Percentiles rank a stretch among this genome's conserved stretches.
Conservation (phyloP, 1,284 basidiomycete species). For the Trametes hirsuta region DNA sequence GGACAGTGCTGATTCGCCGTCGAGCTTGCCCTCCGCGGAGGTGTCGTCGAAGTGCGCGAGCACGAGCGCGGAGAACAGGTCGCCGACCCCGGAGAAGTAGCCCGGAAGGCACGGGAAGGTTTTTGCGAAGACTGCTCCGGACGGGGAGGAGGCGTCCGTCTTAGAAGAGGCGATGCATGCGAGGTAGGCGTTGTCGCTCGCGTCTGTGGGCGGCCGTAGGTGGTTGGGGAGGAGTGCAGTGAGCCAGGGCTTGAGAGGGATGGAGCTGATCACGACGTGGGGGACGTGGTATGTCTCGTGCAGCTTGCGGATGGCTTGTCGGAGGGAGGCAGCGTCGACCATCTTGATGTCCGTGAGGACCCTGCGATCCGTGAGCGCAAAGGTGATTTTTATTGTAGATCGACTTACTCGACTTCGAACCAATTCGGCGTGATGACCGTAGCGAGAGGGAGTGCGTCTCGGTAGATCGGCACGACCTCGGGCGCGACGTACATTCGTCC, state of each 20-base stretch:
- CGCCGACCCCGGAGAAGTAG: conserved; percentile 96
- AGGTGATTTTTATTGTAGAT: no score
- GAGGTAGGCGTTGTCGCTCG: conserved; percentile 52
- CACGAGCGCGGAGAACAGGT: conserved; percentile 94
- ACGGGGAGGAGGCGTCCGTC: conserved; percentile 34
- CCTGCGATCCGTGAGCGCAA: conserved; percentile 41
- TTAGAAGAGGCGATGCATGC: conserved; percentile 77
- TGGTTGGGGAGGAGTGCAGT: conserved; percentile 48
- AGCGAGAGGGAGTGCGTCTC: conserved; percentile 75
- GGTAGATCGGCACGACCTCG: conserved; percentile 90
- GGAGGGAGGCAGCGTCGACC: conserved; percentile 66
- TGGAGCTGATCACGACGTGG: conserved; percentile 92
- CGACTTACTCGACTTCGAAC: conserved; percentile 91
- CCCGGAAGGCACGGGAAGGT: conserved; percentile 83
- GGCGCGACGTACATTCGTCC: conserved; percentile 87
- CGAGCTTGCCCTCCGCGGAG: conserved; percentile 36
- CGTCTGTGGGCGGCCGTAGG: conserved; percentile 41
- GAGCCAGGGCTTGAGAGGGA: conserved; percentile 68
- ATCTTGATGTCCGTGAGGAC: conserved; percentile 77
- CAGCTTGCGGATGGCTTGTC: conserved; percentile 70
- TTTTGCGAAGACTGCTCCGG: conserved; percentile 59
- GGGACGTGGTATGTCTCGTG: conserved; percentile 79
- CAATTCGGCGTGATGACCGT: conserved; percentile 97
- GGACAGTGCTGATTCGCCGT: conserved; percentile 47
- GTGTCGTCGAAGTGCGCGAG: conserved; percentile 70